Base-by-base conservation (phyloP, 371 early-diverging fungal species). In the Lichtheimia ramosa region DNA sequence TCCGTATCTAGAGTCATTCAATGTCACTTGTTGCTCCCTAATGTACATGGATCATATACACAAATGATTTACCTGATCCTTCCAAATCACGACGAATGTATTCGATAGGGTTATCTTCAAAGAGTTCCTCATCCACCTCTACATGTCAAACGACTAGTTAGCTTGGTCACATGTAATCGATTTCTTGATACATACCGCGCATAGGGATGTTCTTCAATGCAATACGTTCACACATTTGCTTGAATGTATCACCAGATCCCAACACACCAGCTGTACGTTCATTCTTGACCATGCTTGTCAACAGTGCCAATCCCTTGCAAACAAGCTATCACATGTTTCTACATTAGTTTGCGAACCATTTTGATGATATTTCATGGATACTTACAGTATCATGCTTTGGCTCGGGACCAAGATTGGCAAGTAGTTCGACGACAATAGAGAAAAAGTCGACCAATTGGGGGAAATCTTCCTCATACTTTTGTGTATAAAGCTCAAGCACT, bases 101-200 rank as follows among this genome's bases (percentile, higher is more conserved):
- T 54, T 93, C 96, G 62, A 97, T 88, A 6, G 96, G 95, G 50
- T 97, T 97, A 67, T 97, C 98, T 67, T 97, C 95, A 73, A 96
- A 97, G 56, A 94, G 67, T 62, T 97, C 98, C 74, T 92, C 93
- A 65, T 99, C 99, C 8, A 85, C 73, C 56, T 87, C 93, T 90
- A 52, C 18, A 62, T 18, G 20, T 52, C 27, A 40, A 8, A 16
- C 13, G n/a, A 18, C 42, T 3, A 0, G 49, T 53, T 23, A 43
- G 1, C 58, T 25, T 57, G 16, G 39, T 3, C 28, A 18, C 25
- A 3, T 34, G 12, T 43, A 15, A 20, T 10, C 23, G 0, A 24
- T 3, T 1, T 18, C n/a, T 34, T 10, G 10, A 53, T 46, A 54
- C 70, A 48, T 74, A 89, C 90, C 81, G 68, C 96, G 81, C 62